phyloP scores from a whole-genome alignment of 2,329 filamentous ascomycete genomes.

The Pseudogymnoascus sp. region DNA sequence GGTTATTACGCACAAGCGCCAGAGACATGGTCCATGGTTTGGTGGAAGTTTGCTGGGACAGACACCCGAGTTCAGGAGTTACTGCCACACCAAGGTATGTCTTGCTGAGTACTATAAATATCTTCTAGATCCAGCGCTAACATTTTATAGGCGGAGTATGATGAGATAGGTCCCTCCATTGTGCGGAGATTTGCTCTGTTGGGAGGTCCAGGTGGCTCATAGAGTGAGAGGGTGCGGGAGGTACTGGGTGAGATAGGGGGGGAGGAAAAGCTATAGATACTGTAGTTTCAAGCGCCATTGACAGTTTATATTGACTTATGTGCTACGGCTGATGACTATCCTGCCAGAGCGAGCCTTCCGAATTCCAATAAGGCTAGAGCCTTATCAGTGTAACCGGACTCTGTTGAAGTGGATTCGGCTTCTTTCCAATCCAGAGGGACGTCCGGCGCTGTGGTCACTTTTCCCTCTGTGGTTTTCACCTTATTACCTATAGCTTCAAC shows the following conservation, averaged over 20 bases:
- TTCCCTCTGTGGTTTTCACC: too few species aligned
- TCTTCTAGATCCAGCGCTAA: background rate
- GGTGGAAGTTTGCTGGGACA: slow-evolving; percentile 93
- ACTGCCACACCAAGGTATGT: slow-evolving; percentile 84
- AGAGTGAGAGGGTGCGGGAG: slow-evolving; percentile 17
- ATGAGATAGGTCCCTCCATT: slow-evolving; percentile 93
- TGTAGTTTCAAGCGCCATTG: slow-evolving; percentile 9
- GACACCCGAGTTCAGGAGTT: slow-evolving; percentile 96
- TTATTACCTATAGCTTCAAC: too few species aligned
- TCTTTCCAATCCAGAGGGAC: background rate
- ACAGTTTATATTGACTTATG: background rate
- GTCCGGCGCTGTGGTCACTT: too few species aligned
- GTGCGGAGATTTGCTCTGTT: slow-evolving; percentile 89
- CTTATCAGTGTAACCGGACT: background rate
- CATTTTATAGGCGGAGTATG: slow-evolving; percentile 52
- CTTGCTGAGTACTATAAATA: slow-evolving; percentile 9
- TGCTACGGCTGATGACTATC: background rate
- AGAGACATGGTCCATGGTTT: slow-evolving; percentile 97
- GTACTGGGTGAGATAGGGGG: background rate
- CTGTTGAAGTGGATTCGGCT: background rate
- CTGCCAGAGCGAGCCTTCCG: background rate
- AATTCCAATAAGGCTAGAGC: background rate
- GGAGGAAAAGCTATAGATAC: slow-evolving; percentile 8
- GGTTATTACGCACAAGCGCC: slow-evolving; percentile 94
- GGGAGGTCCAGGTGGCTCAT: slow-evolving; percentile 81